Percentiles rank a stretch among this genome's conserved stretches.
These are phyloP conservation scores for Cryptococcus sp. DNA, from an alignment of 1,284 basidiomycete species.

Conservation along the genomic window DNA sequence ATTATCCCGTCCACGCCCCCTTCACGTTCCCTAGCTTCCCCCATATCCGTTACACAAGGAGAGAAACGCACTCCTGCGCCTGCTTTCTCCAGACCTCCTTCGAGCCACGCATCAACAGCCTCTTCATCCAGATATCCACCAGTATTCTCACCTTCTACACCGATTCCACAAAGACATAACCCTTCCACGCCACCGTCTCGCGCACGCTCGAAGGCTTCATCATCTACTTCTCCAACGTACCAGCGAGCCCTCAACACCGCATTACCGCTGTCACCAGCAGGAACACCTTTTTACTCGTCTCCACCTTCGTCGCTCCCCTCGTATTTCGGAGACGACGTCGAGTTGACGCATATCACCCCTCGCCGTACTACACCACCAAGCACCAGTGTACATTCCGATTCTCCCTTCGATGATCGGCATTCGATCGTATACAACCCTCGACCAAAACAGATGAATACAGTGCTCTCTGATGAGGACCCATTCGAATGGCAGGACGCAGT, in stretches of 20 bases:
- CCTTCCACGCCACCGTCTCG: neutral
- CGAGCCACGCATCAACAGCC: neutral
- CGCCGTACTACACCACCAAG: constrained; percentile 1
- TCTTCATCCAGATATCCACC: constrained; percentile 4
- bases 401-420: constrained; percentile 41
- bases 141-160: neutral
- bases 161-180: neutral
- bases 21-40: constrained; percentile 9
- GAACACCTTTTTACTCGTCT: constrained; percentile 16
- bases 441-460: constrained; percentile 11
- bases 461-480: constrained; percentile 17
- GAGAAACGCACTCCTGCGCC: neutral
- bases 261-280: constrained; percentile 25
- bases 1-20: neutral
- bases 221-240: constrained; percentile 12
- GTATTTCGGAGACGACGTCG: constrained; percentile 17
- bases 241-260: constrained; percentile 29
- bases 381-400: constrained; percentile 16
- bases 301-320: constrained; percentile 20
- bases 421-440: constrained; percentile 18
- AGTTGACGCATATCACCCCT: constrained; percentile 24
- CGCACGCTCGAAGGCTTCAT: neutral
- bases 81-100: constrained; percentile 11
- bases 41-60: neutral
- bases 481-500: constrained; percentile 19